Evolutionary conservation across 2,329 filamentous ascomycete genomes (phyloP), one percentile per base, ranked within the genome.

Genomic region (Aureobasidium uvarum): DNA sequence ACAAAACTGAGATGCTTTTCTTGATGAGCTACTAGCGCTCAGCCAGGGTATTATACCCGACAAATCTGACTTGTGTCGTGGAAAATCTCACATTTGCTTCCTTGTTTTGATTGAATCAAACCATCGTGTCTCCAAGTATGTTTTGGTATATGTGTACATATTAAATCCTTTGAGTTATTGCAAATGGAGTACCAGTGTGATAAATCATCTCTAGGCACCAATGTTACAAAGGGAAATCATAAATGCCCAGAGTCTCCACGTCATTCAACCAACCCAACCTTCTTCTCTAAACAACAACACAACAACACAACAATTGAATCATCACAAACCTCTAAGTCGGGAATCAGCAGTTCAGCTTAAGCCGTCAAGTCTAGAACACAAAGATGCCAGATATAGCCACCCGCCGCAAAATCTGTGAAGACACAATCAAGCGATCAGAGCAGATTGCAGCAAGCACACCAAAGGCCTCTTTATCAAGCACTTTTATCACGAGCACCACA

Each of bases 391-490:
- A 64, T 20, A 7, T 64, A 13, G 62, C 62, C 25, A 55, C 48
- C 14, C 62, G 62, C n/a, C 62, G 62, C 38, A 45, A 64, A 23
- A 55, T 64, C 36, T 55, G 62, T 20, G 38, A 64, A 46, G 62
- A 52, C 16, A 64, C 62, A 1, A 64, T 64, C 8, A 14, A 16
- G 3, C n/a, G 50, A 23, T 55, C 50, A 2, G 43, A 50, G n/a
- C 16, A 38, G 6, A 46, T 64, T 1, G 28, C 38, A 14, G 11
- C 10, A 20, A 16, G n/a, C 5, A 55, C 62, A 36, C 33, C 48
- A 8, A 11, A 14, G 14, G 62, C 45, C 8, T 55, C 62, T 7
- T 23, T 64, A 10, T n/a, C 39, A 11, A 64, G 62, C 38, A 23
- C 43, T 18, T 64, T 55, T 7, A 39, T 64, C 11, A 25, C 48